Evolutionary conservation across 164 flowering plant genomes (phyloP).

Genomic region (Magnolia changhungtana): DNA sequence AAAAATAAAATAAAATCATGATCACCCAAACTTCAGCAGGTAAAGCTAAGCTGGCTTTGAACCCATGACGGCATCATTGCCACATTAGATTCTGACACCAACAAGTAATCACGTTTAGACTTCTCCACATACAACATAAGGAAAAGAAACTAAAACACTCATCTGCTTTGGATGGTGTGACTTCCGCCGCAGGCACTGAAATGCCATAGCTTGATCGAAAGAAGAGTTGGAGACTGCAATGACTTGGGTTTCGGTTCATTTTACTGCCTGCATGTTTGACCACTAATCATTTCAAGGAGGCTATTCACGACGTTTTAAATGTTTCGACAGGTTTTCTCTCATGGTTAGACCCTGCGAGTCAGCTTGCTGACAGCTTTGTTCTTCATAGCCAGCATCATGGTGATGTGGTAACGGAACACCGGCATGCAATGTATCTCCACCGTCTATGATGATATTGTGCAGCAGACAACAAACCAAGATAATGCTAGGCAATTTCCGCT

Average conservation of each 20-base stretch:
- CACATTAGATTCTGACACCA: too few relatives aligned
- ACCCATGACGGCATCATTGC: too few relatives aligned
- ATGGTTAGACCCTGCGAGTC: constrained; percentile 40
- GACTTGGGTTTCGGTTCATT: neutral
- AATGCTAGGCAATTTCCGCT: constrained; percentile 79
- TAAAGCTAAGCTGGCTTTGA: too few relatives aligned
- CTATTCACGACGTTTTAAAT: constrained; percentile 13
- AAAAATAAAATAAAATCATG: too few relatives aligned
- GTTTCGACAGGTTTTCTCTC: constrained; percentile 44
- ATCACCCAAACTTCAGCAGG: too few relatives aligned
- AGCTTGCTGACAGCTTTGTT: constrained; percentile 47
- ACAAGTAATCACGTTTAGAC: too few relatives aligned
- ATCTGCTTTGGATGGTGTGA: neutral
- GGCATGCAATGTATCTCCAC: constrained; percentile 48
- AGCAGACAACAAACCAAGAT: constrained; percentile 89
- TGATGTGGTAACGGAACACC: constrained; percentile 64
- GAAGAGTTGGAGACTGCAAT: neutral
- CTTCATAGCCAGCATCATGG: constrained; percentile 70
- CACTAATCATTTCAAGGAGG: neutral
- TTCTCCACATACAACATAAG: too few relatives aligned
- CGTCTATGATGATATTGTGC: constrained; percentile 80
- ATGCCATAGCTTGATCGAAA: neutral
- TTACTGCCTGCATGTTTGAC: neutral
- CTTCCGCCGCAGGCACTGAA: neutral
- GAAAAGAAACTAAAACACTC: neutral